phyloP scores from a whole-genome alignment of 179 eudicot species.

The Spergularia azorica region DNA sequence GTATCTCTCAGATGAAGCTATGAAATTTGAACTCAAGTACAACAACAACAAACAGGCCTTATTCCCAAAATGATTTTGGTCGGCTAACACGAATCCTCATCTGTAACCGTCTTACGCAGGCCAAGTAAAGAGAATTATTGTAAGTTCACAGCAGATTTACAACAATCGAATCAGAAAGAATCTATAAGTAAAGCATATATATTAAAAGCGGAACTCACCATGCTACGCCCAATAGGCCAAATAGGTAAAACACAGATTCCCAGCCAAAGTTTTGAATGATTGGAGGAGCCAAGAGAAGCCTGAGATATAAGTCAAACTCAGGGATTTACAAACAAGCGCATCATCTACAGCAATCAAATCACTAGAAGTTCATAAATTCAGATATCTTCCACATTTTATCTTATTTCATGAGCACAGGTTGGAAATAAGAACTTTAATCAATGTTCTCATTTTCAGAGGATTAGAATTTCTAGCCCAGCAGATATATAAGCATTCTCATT shows the following conservation, averaged over 20 bases:
- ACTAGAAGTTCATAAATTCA: background rate
- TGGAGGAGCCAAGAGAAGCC: conserved; percentile 97
- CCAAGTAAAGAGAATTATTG: too few relatives aligned
- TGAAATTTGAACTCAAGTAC: too few relatives aligned
- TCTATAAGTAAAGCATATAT: background rate
- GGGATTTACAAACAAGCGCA: background rate
- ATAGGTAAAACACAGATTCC: conserved; percentile 95
- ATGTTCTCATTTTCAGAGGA: background rate
- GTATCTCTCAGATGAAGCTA: too few relatives aligned
- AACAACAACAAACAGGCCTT: too few relatives aligned
- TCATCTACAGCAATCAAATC: background rate
- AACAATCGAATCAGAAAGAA: background rate
- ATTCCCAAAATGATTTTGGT: too few relatives aligned
- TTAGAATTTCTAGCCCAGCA: background rate
- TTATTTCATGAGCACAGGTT: background rate
- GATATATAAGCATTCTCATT: background rate
- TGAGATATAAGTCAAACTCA: conserved; percentile 33
- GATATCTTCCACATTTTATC: background rate
- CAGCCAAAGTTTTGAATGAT: conserved; percentile 90
- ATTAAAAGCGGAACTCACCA: conserved; percentile 59
- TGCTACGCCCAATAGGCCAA: conserved; percentile 77
- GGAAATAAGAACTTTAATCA: background rate
- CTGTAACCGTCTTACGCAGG: too few relatives aligned
- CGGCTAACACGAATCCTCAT: too few relatives aligned
- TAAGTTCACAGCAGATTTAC: background rate